A percentile compares a stretch with the other conserved stretches of the same genome.
phyloP scores from a whole-genome alignment of 768 basidiomycete genomes.

The Cystofilobasidium bisporidii region DNA sequence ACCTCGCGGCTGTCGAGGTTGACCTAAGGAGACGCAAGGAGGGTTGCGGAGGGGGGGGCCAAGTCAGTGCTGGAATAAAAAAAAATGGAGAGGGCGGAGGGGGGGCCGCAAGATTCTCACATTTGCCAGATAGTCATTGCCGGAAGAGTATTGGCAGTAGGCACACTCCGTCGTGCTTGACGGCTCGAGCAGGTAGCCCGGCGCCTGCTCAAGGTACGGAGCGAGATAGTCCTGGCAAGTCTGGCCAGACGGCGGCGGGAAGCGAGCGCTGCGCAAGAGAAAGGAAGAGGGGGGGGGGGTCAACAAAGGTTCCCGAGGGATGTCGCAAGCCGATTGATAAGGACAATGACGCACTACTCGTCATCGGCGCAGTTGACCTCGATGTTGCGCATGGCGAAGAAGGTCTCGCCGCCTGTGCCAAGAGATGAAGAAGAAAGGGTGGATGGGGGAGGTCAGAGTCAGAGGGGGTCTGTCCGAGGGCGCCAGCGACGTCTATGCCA shows the following conservation, averaged over 20 bases:
- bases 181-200: conserved; percentile 64
- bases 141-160: conserved; percentile 48
- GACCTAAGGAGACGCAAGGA: conserved; percentile 1
- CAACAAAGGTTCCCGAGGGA: no score
- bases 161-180: conserved; percentile 54
- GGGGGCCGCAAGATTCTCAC: neutral
- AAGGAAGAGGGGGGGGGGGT: no score
- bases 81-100: neutral
- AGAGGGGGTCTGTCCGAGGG: no score
- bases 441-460: no score
- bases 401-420: conserved; percentile 32
- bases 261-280: conserved; percentile 39
- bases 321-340: no score
- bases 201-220: conserved; percentile 54
- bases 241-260: conserved; percentile 63
- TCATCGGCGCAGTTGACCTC: conserved; percentile 32
- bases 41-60: no score
- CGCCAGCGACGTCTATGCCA: no score
- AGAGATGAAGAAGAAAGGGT: no score
- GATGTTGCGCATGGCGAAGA: conserved; percentile 35
- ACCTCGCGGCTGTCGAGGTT: conserved; percentile 5
- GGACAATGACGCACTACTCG: conserved; percentile 18
- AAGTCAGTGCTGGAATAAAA: no score
- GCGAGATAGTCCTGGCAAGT: conserved; percentile 62
- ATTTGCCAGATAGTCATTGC: conserved; percentile 1